Percentiles rank a stretch among this genome's conserved stretches.
Evolutionary conservation across 176 grass and related monocot genomes (phyloP).

Genomic region (Sorghum bicolor): Sorghum_bicolor_NCBIv3 NC_012876.2:62799501-62800000

Average conservation of each 20-base stretch:
- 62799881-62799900: too few species aligned
- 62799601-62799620: constrained; percentile 39
- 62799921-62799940: too few species aligned
- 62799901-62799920: too few species aligned
- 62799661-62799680: background rate
- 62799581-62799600: constrained; percentile 53
- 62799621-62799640: constrained; percentile 26
- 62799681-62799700: constrained; percentile 3
- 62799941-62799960: too few species aligned
- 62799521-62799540: constrained; percentile 39
- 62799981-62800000: too few species aligned
- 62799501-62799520: constrained; percentile 47
- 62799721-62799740: constrained; percentile 28
- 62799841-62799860: background rate
- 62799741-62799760: background rate
- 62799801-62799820: constrained; percentile 6
- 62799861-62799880: too few species aligned
- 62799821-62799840: background rate
- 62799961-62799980: too few species aligned
- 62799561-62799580: constrained; percentile 30
- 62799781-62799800: constrained; percentile 27
- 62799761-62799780: constrained; percentile 37
- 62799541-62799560: constrained; percentile 38
- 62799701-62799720: background rate
- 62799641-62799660: background rate